Evolutionary conservation across 495 filamentous ascomycete genomes (phyloP).

Genomic region (Tuber microsphaerosporum): DNA sequence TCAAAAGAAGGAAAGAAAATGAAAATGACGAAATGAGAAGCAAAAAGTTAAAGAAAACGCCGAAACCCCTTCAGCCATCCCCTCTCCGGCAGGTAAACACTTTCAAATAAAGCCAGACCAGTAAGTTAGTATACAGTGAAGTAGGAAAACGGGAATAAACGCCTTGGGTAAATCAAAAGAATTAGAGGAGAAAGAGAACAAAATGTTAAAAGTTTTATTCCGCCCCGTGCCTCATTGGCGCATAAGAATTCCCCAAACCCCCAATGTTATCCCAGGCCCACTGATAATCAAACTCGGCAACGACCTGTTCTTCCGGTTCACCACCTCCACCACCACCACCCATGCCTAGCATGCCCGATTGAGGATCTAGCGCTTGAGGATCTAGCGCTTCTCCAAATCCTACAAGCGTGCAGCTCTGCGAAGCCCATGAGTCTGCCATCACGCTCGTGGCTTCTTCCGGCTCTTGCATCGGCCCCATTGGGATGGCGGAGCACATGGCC

Average conservation of each 20-base stretch:
- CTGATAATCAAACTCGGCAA: slow-evolving; percentile 15
- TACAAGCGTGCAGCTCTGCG: slow-evolving; percentile 43
- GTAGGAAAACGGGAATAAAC: neutral
- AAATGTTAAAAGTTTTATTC: slow-evolving; percentile 17
- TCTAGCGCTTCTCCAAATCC: slow-evolving; percentile 43
- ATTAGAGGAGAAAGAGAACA: neutral
- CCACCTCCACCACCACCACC: neutral
- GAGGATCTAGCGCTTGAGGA: slow-evolving; percentile 31
- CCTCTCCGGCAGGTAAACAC: neutral
- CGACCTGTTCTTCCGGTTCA: slow-evolving; percentile 7
- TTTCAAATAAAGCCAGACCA: neutral
- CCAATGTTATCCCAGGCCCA: slow-evolving; percentile 23
- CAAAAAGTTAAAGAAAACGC: neutral
- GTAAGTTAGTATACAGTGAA: neutral
- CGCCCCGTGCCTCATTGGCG: slow-evolving; percentile 48
- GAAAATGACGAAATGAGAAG: neutral
- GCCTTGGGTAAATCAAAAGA: neutral
- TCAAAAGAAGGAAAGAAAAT: neutral
- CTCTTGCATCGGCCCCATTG: slow-evolving; percentile 47
- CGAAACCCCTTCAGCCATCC: neutral
- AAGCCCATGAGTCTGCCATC: slow-evolving; percentile 48
- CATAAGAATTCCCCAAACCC: slow-evolving; percentile 1
- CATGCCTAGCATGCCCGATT: neutral
- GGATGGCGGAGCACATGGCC: neutral
- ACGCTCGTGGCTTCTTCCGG: slow-evolving; percentile 48